Percentiles rank a stretch among this genome's conserved stretches.
These are phyloP conservation scores for Beauveria varroae DNA, from an alignment of 2,329 filamentous ascomycete genomes.

Conservation along the genomic window DNA sequence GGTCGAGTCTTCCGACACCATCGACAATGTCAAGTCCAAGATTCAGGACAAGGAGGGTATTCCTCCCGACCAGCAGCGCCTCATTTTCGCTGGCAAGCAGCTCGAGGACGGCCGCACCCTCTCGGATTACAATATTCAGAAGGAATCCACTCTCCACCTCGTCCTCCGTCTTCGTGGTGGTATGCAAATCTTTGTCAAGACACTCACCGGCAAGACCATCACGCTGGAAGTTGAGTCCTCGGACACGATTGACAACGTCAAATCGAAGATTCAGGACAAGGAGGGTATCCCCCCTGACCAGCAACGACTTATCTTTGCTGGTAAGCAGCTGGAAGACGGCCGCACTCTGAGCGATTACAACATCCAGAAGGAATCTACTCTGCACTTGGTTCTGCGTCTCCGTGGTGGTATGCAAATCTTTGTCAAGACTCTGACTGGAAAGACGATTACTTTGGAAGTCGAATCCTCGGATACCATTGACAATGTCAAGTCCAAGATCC, in stretches of 20 bases:
- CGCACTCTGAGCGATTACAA: slow-evolving; percentile 92
- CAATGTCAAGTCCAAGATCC: slow-evolving; percentile 96
- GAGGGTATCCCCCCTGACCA: slow-evolving; percentile 92
- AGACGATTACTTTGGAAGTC: slow-evolving; percentile 89
- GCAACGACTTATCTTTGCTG: slow-evolving; percentile 54
- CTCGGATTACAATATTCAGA: slow-evolving; percentile 92
- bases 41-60: slow-evolving; percentile 98
- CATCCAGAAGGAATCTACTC: slow-evolving; percentile 85
- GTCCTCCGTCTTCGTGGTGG: slow-evolving; percentile 84
- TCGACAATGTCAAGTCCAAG: slow-evolving; percentile 95
- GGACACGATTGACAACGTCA: slow-evolving; percentile 76
- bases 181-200: slow-evolving; percentile 87
- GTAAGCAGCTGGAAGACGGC: slow-evolving; percentile 68
- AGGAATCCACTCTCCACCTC: slow-evolving; percentile 79
- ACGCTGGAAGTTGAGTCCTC: slow-evolving; percentile 58
- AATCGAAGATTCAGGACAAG: slow-evolving; percentile 88
- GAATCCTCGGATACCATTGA: slow-evolving; percentile 89
- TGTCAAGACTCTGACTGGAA: slow-evolving; percentile 81
- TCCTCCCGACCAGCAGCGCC: slow-evolving; percentile 86
- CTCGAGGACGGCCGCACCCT: slow-evolving; percentile 88
- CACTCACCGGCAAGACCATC: slow-evolving; percentile 86
- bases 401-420: slow-evolving; percentile 75
- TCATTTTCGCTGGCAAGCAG: slow-evolving; percentile 95
- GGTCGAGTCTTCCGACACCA: slow-evolving; percentile 83
- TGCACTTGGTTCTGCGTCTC: slow-evolving; percentile 73